Evolutionary conservation across 805 yeast species (phyloP).

Genomic region (Blastobotrys muscicola): DNA sequence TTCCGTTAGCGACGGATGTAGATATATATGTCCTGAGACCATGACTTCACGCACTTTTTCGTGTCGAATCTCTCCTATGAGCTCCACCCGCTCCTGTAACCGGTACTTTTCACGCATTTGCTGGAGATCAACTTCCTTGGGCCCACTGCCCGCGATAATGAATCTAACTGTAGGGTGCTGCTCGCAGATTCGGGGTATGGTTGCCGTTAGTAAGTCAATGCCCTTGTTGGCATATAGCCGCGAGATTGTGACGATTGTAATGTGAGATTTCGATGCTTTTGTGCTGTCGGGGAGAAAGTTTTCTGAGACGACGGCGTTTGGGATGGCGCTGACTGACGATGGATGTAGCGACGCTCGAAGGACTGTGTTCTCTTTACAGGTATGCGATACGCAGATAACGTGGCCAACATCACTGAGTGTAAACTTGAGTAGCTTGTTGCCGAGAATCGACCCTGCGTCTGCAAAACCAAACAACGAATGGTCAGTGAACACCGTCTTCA

Average conservation of each 20-base stretch:
- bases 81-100: constrained; percentile 76
- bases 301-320: constrained; percentile 87
- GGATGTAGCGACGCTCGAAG: constrained; percentile 80
- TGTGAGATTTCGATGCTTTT: constrained; percentile 30
- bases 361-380: constrained; percentile 93
- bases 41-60: constrained; percentile 89
- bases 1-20: constrained; percentile 91
- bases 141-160: constrained; percentile 94
- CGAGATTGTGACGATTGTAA: constrained; percentile 85
- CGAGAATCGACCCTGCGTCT: constrained; percentile 70
- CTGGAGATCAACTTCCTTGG: constrained; percentile 84
- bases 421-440: constrained; percentile 78
- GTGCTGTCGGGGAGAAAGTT: constrained; percentile 48
- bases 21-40: constrained; percentile 86
- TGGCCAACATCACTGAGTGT: constrained; percentile 81
- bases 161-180: constrained; percentile 58
- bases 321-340: constrained; percentile 72
- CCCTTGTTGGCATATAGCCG: constrained; percentile 95
- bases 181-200: constrained; percentile 75
- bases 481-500: constrained; percentile 87
- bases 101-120: constrained; percentile 87
- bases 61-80: constrained; percentile 82
- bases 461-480: constrained; percentile 94
- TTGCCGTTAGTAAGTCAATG: constrained; percentile 74
- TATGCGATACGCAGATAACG: constrained; percentile 92